Percentiles rank a stretch among this genome's conserved stretches.
Evolutionary conservation across 306 rosid genomes (phyloP).

Genomic region (Vigna hirtella): DNA sequence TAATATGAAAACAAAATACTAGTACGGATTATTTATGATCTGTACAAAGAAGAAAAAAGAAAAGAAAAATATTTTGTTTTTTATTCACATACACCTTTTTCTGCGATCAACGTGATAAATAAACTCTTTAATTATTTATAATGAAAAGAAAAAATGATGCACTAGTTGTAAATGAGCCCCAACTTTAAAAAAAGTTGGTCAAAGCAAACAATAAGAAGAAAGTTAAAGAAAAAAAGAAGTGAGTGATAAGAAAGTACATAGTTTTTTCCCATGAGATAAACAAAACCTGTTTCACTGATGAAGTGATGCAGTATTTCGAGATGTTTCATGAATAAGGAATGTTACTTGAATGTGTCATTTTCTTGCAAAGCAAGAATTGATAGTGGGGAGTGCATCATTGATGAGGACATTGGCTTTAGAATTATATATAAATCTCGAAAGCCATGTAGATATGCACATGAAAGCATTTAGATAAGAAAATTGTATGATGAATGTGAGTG

Average conservation of each 20-base stretch:
- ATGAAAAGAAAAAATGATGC: not conserved
- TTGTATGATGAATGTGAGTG: slow-evolving; percentile 5
- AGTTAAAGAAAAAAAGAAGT: slow-evolving; percentile 12
- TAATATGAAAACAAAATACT: not conserved
- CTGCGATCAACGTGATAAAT: not conserved
- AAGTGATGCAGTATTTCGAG: slow-evolving; percentile 17
- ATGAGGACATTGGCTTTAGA: slow-evolving; percentile 20
- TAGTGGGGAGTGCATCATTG: slow-evolving; percentile 47
- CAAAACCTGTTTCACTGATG: slow-evolving; percentile 27
- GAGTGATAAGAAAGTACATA: not conserved
- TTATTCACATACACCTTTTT: not conserved
- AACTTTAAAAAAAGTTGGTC: slow-evolving; percentile 40
- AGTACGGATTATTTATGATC: not conserved
- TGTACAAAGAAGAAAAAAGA: not conserved
- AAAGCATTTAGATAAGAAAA: not conserved
- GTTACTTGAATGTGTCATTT: slow-evolving; percentile 40
- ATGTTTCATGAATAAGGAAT: slow-evolving; percentile 35
- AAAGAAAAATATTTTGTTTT: not conserved
- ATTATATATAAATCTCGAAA: slow-evolving; percentile 30
- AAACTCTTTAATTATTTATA: not conserved
- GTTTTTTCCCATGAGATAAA: not conserved
- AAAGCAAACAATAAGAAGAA: slow-evolving; percentile 20
- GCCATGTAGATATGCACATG: slow-evolving; percentile 23
- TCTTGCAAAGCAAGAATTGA: not conserved
- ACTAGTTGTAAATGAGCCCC: slow-evolving; percentile 7